Evolutionary conservation across 345 rosid genomes (phyloP), one percentile per base, ranked within the genome.

Genomic region (Boechera stricta): DNA sequence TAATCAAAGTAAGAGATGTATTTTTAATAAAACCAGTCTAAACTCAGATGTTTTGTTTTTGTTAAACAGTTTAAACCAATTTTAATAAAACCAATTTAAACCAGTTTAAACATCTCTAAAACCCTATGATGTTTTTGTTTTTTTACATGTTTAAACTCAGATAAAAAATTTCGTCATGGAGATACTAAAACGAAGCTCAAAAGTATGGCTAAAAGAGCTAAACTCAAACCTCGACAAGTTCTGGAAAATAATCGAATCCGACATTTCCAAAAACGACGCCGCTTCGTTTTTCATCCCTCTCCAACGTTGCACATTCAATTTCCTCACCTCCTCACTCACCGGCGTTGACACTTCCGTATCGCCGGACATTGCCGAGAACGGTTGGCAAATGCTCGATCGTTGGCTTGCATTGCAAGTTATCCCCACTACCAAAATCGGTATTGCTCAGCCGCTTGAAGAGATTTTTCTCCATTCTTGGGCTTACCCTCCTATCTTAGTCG

Each of bases 381-480:
- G 90, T 32, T 77, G 85, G 78, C 5, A 64, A 57, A 82, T 82
- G 78, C 12, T 91, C 5, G 75, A 90, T 76, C 41, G 57, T 8
- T 94, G 97, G 98, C 90, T 91, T 4, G 87, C 83, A 10, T 45
- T 91, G 44, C 91, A 86, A 79, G 52, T 94, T 69, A 84, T 88
- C 26, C 98, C 98, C 26, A 80, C 90, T 5, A 1, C 83, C 28
- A 66, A 77, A 1, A 65, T 91, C 31, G 84, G 86, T 7, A 32
- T 81, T 38, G 12, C 75, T 2, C 96, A 90, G 52, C 96, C 97
- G 4, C 76, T 94, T 0, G 90, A 79, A 7, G 98, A 90, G 75
- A 77, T 91, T 57, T 89, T 94, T 45, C 88, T 94, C 59, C 98
- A 94, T 81, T 85, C 98, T 2, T 91, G 88, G 78, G 31, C 87